Conservation (phyloP, 164 flowering plant species). For the Vitis riparia region DNA sequence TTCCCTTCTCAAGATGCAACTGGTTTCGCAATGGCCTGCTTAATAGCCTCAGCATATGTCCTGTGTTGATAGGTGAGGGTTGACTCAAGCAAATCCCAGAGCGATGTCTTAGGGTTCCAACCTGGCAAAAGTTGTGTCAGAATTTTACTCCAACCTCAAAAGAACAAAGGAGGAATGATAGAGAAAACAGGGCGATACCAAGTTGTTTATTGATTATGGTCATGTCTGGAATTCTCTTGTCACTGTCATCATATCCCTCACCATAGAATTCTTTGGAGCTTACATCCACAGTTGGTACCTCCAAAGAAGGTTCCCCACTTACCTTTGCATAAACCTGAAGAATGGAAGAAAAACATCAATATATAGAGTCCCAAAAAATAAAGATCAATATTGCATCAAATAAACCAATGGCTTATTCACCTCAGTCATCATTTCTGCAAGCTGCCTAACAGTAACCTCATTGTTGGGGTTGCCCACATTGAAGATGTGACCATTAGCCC, state of each 20-base stretch:
- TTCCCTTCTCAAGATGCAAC: conserved; percentile 39
- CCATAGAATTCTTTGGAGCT: conserved; percentile 97
- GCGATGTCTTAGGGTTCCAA: conserved; percentile 96
- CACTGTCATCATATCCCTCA: conserved; percentile 98
- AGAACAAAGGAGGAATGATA: no score
- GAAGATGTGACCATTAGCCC: conserved; percentile 87
- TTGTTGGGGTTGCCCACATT: conserved; percentile 92
- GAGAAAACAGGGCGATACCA: conserved; percentile 40
- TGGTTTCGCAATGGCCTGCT: conserved; percentile 70
- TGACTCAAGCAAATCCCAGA: conserved; percentile 94
- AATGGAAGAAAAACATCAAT: background rate
- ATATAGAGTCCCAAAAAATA: background rate
- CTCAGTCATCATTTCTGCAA: conserved; percentile 93
- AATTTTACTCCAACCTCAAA: background rate
- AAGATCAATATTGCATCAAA: background rate
- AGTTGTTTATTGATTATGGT: conserved; percentile 90
- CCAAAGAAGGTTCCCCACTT: conserved; percentile 70
- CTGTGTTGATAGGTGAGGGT: conserved; percentile 96
- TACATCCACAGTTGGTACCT: conserved; percentile 78
- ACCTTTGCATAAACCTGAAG: conserved; percentile 83
- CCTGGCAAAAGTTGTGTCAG: conserved; percentile 36
- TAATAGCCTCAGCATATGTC: conserved; percentile 88
- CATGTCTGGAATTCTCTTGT: conserved; percentile 94
- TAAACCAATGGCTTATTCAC: conserved; percentile 24
- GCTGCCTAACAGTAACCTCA: conserved; percentile 94